phyloP scores from a whole-genome alignment of 768 basidiomycete species.

The Lyophyllum semitale region DNA sequence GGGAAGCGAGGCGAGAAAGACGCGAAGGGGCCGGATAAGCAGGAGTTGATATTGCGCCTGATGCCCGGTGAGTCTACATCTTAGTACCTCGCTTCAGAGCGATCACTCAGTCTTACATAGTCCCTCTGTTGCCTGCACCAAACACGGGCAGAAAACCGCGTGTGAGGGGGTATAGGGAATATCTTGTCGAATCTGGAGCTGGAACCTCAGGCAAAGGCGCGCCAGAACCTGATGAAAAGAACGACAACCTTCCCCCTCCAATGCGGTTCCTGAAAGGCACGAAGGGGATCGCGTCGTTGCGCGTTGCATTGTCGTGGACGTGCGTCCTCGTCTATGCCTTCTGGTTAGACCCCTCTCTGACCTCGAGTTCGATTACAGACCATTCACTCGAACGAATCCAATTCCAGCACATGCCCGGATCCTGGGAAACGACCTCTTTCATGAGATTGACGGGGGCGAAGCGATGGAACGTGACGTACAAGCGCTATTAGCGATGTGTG shows the following conservation, averaged over 20 bases:
- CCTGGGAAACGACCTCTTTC: slow-evolving; percentile 22
- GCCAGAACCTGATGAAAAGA: background rate
- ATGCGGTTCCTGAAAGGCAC: slow-evolving; percentile 49
- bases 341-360: background rate
- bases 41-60: slow-evolving; percentile 20
- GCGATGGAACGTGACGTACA: background rate
- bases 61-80: slow-evolving; percentile 6
- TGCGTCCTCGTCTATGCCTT: slow-evolving; percentile 29
- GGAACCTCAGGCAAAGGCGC: background rate
- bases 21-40: background rate
- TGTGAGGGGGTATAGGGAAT: background rate
- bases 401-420: slow-evolving; percentile 13
- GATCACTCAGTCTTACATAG: too few species aligned
- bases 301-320: slow-evolving; percentile 71
- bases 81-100: background rate
- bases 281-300: slow-evolving; percentile 59
- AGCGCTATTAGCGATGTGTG: slow-evolving; percentile 1
- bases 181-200: background rate
- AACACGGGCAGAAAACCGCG: slow-evolving; percentile 24
- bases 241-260: background rate
- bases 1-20: background rate
- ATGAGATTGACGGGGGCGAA: background rate
- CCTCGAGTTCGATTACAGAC: slow-evolving; percentile 30
- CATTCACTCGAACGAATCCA: slow-evolving; percentile 40
- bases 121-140: slow-evolving; percentile 57